Conservation (phyloP, 2,329 filamentous ascomycete species). For the Colletotrichum sp. region DNA sequence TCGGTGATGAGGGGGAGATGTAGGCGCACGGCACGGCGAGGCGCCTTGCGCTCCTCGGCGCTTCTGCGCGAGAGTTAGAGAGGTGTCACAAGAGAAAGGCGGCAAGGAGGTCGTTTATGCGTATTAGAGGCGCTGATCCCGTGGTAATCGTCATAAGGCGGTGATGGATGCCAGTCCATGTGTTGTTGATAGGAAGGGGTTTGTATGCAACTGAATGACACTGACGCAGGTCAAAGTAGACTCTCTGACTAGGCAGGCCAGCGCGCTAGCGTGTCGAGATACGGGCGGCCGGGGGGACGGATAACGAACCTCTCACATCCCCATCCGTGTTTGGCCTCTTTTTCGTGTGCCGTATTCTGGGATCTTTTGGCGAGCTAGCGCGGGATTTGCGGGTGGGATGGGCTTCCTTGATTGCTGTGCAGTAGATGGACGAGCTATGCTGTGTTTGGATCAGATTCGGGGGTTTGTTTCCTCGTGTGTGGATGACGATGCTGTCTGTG, state of each 20-base stretch:
- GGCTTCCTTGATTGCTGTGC: background rate
- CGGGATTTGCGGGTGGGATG: background rate
- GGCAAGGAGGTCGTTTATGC: background rate
- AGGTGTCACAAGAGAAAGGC: background rate
- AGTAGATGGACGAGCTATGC: background rate
- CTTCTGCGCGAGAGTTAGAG: background rate
- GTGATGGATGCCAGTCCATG: background rate
- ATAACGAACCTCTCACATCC: background rate
- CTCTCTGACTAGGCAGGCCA: background rate
- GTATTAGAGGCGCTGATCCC: background rate
- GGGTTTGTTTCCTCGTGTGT: background rate
- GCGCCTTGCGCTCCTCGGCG: background rate
- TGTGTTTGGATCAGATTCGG: background rate
- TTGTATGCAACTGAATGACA: background rate
- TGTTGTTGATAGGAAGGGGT: background rate
- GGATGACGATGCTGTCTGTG: background rate
- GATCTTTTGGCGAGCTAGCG: background rate
- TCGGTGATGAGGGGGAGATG: background rate
- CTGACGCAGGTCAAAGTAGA: background rate
- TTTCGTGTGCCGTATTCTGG: background rate
- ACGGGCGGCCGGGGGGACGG: background rate
- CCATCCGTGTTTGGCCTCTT: background rate
- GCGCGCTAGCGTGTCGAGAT: background rate
- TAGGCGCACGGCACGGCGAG: background rate
- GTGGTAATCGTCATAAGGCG: background rate